Base-by-base conservation (phyloP, 768 basidiomycete genomes). In the Leccinum broughii region DNA sequence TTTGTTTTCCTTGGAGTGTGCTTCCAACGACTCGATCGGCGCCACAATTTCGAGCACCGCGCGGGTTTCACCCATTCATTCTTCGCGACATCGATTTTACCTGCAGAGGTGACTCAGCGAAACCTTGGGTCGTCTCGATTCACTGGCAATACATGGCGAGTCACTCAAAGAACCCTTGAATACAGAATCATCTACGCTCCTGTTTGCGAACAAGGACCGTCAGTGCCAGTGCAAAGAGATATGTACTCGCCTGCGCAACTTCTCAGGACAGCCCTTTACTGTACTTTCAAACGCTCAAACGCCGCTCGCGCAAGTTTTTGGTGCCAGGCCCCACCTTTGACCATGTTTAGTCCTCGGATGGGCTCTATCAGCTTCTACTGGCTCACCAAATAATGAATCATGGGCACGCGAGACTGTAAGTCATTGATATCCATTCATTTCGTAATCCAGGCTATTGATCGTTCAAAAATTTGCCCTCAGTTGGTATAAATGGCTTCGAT, bases 211-310 rank as follows among this genome's bases (percentile, higher is more conserved):
- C 3, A 10, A 26, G 58, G 35, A 53, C 11, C 22, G 8, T 24
- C 34, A 22, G 49, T 6, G 17, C 24, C 11, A 54, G 9, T 35
- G 32, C n/a, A 0, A 28, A 54, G 41, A 51, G 5, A 37, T n/a
- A 1, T 55, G 14, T 57, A 59, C 66, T 65, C 11, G 51, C 57
- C 66, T 68, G 13, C 17, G 41, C 24, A 53, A 14, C 20, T 26
- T 34, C 32, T 26, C 26, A 26, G 26, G 24, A 26, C 1, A 24
- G 6, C 7, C 14, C 24, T 17, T 26, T 46, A 51, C 52, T 58
- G 22, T 22, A 22, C 22, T 22, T 20, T 34, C 4, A 4, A 52
- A 53, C 32, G 52, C 61, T 34, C 6, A 10, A 52, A 53, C 32
- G 52, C 61, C 49, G 56, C 61, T 57, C 20, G 41, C 0, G 13